A percentile compares a stretch with the other conserved stretches of the same genome.
phyloP scores from a whole-genome alignment of 2,329 filamentous ascomycete species.

The Orbilia brochopaga region DNA sequence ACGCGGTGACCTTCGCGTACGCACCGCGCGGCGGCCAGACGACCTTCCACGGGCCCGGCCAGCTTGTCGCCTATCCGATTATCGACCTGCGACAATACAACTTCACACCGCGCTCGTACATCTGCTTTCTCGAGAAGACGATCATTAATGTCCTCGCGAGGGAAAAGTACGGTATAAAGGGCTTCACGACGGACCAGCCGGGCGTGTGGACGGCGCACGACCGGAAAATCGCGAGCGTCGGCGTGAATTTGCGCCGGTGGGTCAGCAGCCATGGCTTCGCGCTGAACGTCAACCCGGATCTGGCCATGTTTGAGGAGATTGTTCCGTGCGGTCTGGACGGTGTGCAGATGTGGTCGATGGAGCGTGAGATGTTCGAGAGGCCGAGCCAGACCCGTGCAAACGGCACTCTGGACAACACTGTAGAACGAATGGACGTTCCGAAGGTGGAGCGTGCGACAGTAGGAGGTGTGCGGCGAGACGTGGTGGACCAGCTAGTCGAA shows the following conservation, averaged over 20 bases:
- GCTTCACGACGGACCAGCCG: constrained; percentile 73
- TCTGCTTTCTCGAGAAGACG: constrained; percentile 76
- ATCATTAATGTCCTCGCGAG: constrained; percentile 69
- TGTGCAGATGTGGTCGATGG: constrained; percentile 77
- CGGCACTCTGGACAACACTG: too few species aligned
- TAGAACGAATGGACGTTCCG: neutral
- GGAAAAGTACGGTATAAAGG: constrained; percentile 66
- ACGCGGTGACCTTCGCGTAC: constrained; percentile 68
- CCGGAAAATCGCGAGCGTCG: constrained; percentile 85
- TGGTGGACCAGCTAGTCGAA: constrained; percentile 72
- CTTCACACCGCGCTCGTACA: constrained; percentile 76
- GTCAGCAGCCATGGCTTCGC: constrained; percentile 85
- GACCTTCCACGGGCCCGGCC: constrained; percentile 93
- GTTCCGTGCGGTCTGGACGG: constrained; percentile 87
- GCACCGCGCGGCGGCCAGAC: constrained; percentile 86
- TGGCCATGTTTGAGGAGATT: constrained; percentile 73
- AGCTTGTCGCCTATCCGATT: constrained; percentile 89
- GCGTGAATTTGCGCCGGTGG: constrained; percentile 86
- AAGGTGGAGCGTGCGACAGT: neutral
- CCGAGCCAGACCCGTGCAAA: too few species aligned
- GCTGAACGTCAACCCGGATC: constrained; percentile 73
- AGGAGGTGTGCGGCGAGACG: constrained; percentile 65
- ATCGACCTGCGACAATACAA: constrained; percentile 75
- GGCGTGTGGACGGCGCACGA: constrained; percentile 73
- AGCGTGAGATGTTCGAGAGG: constrained; percentile 59